Percentiles rank a stretch among this genome's conserved stretches.
phyloP scores from a whole-genome alignment of 495 filamentous ascomycete species.

The Trichodelitschia bisporula region DNA sequence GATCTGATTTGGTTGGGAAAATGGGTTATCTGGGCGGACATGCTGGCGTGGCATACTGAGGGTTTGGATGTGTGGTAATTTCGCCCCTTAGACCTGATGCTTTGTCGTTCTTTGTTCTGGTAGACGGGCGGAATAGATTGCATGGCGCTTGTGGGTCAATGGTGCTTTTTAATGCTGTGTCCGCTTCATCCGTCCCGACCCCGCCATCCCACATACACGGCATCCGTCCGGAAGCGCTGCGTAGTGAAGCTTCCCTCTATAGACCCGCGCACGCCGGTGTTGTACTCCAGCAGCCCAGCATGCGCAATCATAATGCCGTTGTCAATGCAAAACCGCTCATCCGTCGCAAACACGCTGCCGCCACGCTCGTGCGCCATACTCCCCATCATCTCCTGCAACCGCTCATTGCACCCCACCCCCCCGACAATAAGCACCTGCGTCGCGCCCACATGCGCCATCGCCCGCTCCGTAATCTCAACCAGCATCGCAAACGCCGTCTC shows the following conservation, averaged over 20 bases:
- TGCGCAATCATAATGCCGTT: slow-evolving; percentile 99
- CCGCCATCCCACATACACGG: slow-evolving; percentile 80
- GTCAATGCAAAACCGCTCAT: slow-evolving; percentile 95
- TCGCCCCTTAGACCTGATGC: no score
- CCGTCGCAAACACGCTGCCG: slow-evolving; percentile 79
- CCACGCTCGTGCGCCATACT: slow-evolving; percentile 79
- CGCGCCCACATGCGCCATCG: slow-evolving; percentile 91
- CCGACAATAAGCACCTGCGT: slow-evolving; percentile 84
- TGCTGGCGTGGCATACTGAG: no score
- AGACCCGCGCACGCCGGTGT: not conserved
- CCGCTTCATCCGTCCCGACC: no score
- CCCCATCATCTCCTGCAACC: slow-evolving; percentile 96
- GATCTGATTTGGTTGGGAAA: no score
- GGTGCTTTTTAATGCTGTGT: no score
- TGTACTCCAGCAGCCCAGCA: slow-evolving; percentile 59
- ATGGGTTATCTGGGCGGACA: no score
- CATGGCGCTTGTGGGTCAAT: no score
- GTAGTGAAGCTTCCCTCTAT: slow-evolving; percentile 74
- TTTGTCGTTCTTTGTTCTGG: no score
- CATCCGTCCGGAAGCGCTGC: slow-evolving; percentile 86
- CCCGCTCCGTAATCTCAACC: slow-evolving; percentile 93
- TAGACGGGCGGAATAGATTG: no score
- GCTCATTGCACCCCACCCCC: slow-evolving; percentile 94
- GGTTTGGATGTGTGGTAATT: no score
- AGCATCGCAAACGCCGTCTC: slow-evolving; percentile 93